Evolutionary conservation across 345 rosid species (phyloP).

Genomic region (Erysimum cheiranthoides): DNA sequence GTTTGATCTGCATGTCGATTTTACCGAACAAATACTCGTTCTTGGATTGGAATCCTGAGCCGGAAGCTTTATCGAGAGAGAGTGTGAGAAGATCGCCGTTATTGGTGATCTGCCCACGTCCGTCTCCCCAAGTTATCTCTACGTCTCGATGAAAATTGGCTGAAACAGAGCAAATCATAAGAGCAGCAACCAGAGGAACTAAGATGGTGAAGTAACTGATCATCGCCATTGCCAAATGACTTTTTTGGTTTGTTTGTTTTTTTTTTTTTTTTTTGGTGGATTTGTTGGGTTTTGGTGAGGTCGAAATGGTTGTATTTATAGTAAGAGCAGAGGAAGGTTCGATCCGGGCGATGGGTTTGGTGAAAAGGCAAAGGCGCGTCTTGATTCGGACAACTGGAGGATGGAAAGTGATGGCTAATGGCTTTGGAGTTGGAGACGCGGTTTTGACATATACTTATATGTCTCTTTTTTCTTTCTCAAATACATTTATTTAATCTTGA

Average conservation of each 20-base stretch:
- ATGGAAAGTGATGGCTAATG: constrained; percentile 30
- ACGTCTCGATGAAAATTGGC: constrained; percentile 39
- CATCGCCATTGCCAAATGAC: background rate
- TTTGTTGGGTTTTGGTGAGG: background rate
- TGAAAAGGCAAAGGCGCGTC: constrained; percentile 35
- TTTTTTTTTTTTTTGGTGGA: background rate
- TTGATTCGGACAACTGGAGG: constrained; percentile 33
- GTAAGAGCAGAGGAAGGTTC: constrained; percentile 32
- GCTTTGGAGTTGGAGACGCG: constrained; percentile 39
- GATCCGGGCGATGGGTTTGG: constrained; percentile 28
- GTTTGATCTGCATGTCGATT: constrained; percentile 60
- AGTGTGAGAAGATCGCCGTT: constrained; percentile 56
- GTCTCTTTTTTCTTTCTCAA: background rate
- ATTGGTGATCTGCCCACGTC: constrained; percentile 50
- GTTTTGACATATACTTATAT: constrained; percentile 23
- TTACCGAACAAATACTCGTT: constrained; percentile 58
- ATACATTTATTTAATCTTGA: constrained; percentile 19
- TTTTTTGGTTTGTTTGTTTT: background rate
- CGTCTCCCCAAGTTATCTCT: constrained; percentile 53
- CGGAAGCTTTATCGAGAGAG: constrained; percentile 53
- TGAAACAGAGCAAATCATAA: constrained; percentile 34
- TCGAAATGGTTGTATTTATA: constrained; percentile 29
- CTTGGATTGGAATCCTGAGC: constrained; percentile 65
- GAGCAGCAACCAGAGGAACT: constrained; percentile 18
- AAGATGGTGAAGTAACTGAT: constrained; percentile 10